Evolutionary conservation across 352 stramenopile species (phyloP).

Genomic region (Pythium graminicola): DNA sequence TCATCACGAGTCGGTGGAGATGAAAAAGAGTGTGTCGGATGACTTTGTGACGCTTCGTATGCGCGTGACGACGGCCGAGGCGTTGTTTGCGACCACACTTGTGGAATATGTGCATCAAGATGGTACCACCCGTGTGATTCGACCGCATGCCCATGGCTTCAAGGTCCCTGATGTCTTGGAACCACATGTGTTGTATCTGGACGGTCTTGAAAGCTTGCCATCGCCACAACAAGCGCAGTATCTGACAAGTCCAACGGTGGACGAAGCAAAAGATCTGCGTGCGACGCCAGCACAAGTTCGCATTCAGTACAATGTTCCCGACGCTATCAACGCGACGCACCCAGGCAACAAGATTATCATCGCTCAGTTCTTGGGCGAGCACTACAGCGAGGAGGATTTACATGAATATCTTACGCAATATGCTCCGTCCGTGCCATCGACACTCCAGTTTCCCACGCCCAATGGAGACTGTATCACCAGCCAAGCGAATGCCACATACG

Average conservation of each 20-base stretch:
- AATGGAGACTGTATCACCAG: constrained; percentile 37
- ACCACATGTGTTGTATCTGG: constrained; percentile 47
- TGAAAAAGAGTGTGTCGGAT: constrained; percentile 19
- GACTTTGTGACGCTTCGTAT: constrained; percentile 49
- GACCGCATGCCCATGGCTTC: constrained; percentile 30
- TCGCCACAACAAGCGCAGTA: constrained; percentile 52
- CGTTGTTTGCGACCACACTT: constrained; percentile 44
- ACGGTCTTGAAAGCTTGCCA: constrained; percentile 67
- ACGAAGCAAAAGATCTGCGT: constrained; percentile 18
- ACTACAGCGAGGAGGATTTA: constrained; percentile 57
- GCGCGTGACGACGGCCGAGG: constrained; percentile 35
- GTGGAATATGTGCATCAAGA: constrained; percentile 39
- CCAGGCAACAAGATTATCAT: constrained; percentile 49
- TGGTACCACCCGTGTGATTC: constrained; percentile 32
- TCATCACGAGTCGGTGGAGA: constrained; percentile 11
- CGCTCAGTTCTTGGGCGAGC: constrained; percentile 63
- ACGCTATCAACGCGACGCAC: constrained; percentile 23
- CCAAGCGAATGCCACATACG: constrained; percentile 29
- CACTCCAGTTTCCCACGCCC: constrained; percentile 17
- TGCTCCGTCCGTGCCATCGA: constrained; percentile 16
- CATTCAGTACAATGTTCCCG: constrained; percentile 53
- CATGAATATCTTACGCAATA: constrained; percentile 30
- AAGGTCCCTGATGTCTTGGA: constrained; percentile 32
- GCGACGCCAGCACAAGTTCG: constrained; percentile 43
- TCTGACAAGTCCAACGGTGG: constrained; percentile 23